Conservation (phyloP, 208 protist genomes). For the Phytomonas francai region DNA sequence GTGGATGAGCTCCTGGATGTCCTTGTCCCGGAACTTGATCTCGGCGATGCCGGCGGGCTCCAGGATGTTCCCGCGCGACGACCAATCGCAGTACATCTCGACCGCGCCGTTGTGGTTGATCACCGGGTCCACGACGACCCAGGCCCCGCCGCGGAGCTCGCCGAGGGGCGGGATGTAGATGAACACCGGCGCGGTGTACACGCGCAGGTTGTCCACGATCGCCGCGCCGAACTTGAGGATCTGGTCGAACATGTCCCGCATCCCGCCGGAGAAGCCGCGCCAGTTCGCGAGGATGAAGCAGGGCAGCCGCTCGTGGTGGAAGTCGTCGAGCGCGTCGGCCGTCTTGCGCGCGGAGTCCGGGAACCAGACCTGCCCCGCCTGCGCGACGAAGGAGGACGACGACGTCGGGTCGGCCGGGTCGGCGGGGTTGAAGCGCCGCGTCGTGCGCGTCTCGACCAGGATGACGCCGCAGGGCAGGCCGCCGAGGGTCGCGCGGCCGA, state of each 20-base stretch:
- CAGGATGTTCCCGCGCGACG: slow-evolving; percentile 91
- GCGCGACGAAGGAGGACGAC: slow-evolving; percentile 50
- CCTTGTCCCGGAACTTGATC: slow-evolving; percentile 94
- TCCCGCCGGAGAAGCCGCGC: slow-evolving; percentile 98
- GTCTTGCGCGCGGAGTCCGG: slow-evolving; percentile 97
- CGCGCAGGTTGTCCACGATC: slow-evolving; percentile 97
- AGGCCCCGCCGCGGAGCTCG: slow-evolving; percentile 96
- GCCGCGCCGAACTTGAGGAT: slow-evolving; percentile 98
- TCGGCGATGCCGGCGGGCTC: slow-evolving; percentile 94
- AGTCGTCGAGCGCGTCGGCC: slow-evolving; percentile 95
- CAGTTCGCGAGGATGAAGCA: slow-evolving; percentile 98
- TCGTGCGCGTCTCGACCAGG: slow-evolving; percentile 94
- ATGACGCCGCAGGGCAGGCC: slow-evolving; percentile 97
- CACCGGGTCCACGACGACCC: slow-evolving; percentile 96
- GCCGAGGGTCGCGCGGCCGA: slow-evolving; percentile 94
- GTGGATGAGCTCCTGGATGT: slow-evolving; percentile 88
- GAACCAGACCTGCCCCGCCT: slow-evolving; percentile 95
- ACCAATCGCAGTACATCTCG: slow-evolving; percentile 96
- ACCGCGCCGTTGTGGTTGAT: slow-evolving; percentile 95
- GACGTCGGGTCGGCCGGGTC: slow-evolving; percentile 93
- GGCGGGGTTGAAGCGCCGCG: slow-evolving; percentile 90
- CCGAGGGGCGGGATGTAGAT: slow-evolving; percentile 96
- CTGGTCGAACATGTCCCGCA: slow-evolving; percentile 98
- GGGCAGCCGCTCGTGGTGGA: slow-evolving; percentile 95
- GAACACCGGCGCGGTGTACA: slow-evolving; percentile 94